phyloP scores from a whole-genome alignment of 1,139 yeast genomes.

The Magnusiomyces tetraspermus region DNA sequence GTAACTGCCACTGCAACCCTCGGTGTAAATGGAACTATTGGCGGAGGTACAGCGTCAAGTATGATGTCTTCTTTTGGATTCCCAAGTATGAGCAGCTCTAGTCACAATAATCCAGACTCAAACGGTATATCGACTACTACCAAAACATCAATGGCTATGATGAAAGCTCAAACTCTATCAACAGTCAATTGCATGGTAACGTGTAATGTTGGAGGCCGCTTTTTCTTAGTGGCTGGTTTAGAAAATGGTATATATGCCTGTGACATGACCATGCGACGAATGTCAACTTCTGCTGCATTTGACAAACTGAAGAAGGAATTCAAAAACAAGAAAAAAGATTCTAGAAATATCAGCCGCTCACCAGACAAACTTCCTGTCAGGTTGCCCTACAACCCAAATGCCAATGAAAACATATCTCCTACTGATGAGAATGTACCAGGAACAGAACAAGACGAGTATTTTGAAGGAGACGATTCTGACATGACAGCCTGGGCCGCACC shows the following conservation, averaged over 20 bases:
- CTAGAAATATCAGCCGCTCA: neutral
- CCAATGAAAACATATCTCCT: neutral
- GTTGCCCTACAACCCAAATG: neutral
- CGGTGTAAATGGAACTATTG: neutral
- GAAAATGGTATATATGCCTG: constrained; percentile 39
- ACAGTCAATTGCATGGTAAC: constrained; percentile 29
- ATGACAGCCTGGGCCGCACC: constrained; percentile 14
- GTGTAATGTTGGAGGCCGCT: constrained; percentile 32
- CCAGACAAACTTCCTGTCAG: neutral
- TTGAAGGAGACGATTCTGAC: neutral
- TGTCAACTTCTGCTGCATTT: neutral
- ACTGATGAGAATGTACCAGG: neutral
- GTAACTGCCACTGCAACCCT: neutral
- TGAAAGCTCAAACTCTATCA: constrained; percentile 24
- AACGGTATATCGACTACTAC: constrained; percentile 1
- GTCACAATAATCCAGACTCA: neutral
- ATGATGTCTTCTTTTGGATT: neutral
- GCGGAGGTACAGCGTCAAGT: neutral
- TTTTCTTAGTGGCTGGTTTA: constrained; percentile 38
- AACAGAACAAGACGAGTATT: neutral
- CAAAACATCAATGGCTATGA: constrained; percentile 21
- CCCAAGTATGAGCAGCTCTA: neutral
- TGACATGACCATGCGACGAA: constrained; percentile 15
- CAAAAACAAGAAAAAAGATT: constrained; percentile 4
- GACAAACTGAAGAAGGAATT: neutral